Percentiles rank a stretch among this genome's conserved stretches.
Evolutionary conservation across 163 green algal genomes (phyloP).

Genomic region (Chlorella variabilis): DNA sequence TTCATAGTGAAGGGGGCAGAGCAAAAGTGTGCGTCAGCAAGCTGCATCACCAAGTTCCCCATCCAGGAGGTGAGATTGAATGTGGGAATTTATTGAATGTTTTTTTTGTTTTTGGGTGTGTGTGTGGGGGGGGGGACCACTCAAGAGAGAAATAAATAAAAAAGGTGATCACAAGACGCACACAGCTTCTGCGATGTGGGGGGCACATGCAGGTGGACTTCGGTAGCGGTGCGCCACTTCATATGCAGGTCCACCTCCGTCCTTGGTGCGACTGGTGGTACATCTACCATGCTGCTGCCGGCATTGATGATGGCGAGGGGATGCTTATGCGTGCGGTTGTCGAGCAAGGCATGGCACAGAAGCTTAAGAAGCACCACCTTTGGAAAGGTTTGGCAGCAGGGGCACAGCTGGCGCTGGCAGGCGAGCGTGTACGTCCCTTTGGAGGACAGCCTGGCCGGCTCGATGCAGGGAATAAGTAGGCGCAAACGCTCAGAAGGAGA

Average conservation of each 20-base stretch:
- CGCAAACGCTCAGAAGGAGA: no score
- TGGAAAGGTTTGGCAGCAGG: no score
- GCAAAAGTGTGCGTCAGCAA: neutral
- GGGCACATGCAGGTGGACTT: neutral
- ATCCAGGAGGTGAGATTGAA: neutral
- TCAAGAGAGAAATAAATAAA: no score
- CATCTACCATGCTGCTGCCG: neutral
- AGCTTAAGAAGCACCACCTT: no score
- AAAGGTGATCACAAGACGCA: no score
- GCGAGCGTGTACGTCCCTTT: neutral
- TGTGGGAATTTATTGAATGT: no score
- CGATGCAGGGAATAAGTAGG: neutral
- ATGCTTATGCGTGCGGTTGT: neutral
- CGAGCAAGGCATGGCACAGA: neutral
- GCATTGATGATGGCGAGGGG: neutral
- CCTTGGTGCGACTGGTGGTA: neutral
- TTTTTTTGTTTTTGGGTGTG: no score
- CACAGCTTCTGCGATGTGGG: no score
- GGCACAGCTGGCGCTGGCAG: neutral
- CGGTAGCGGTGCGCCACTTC: neutral
- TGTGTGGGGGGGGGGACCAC: no score
- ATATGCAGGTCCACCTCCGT: neutral
- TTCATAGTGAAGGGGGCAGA: neutral
- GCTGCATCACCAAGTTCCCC: slow-evolving; percentile 15
- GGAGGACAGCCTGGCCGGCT: no score